Evolutionary conservation across 208 protist genomes (phyloP).

Genomic region (Trypanosoma cruzi): DNA sequence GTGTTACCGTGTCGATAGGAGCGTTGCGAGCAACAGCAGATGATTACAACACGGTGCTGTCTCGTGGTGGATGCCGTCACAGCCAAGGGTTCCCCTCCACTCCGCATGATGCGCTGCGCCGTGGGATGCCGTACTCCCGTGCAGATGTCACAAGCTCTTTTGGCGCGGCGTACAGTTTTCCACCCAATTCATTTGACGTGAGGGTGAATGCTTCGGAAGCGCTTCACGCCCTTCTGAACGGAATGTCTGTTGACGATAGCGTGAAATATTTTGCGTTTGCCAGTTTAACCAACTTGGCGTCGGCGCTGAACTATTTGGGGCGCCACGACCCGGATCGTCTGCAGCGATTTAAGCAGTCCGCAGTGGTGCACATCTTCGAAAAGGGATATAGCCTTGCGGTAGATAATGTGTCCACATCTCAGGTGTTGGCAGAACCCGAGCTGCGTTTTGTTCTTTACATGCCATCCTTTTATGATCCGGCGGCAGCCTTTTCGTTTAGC

Average conservation of each 20-base stretch:
- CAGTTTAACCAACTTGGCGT: constrained; percentile 20
- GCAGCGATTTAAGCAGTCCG: constrained; percentile 13
- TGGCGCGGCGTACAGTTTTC: constrained; percentile 20
- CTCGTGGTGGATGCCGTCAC: constrained; percentile 22
- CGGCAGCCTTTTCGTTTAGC: constrained; percentile 18
- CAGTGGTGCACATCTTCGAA: constrained; percentile 35
- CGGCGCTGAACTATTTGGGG: constrained; percentile 10
- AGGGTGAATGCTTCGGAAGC: constrained; percentile 13
- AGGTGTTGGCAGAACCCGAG: constrained; percentile 13
- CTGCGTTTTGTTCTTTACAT: constrained; percentile 25
- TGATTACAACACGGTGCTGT: constrained; percentile 11
- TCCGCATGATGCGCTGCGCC: constrained; percentile 28
- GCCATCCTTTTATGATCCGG: constrained; percentile 30
- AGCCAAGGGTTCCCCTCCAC: constrained; percentile 41
- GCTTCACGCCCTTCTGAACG: neutral
- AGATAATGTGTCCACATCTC: constrained; percentile 21
- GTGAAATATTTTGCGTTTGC: constrained; percentile 31
- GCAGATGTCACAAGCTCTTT: constrained; percentile 42
- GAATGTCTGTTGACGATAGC: constrained; percentile 11
- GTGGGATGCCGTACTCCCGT: constrained; percentile 37
- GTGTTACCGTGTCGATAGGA: constrained; percentile 28
- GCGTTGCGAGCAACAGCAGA: constrained; percentile 13
- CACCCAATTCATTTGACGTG: constrained; percentile 8
- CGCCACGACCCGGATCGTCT: neutral
- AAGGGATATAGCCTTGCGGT: constrained; percentile 35